Percentiles rank a stretch among this genome's conserved stretches.
Conservation (phyloP, 352 stramenopile genomes). For the Phytophthora europaea region DNA sequence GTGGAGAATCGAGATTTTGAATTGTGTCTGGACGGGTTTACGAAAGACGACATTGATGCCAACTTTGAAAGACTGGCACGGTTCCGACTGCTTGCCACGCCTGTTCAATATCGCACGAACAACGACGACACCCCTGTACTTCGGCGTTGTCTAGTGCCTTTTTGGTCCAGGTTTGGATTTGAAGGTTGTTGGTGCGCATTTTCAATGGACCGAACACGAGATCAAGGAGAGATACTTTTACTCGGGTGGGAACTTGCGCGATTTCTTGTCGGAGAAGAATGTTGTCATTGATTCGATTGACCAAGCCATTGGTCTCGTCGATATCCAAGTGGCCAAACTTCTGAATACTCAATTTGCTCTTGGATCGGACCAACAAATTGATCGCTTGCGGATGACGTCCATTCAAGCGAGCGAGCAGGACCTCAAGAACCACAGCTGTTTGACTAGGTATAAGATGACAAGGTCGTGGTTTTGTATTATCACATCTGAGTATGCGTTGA, state of each 20-base stretch:
- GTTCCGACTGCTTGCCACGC: not conserved
- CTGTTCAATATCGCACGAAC: not conserved
- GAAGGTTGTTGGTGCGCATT: not conserved
- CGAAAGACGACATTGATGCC: not conserved
- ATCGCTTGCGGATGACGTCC: not conserved
- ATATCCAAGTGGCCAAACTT: not conserved
- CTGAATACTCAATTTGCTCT: constrained; percentile 4
- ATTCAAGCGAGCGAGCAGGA: not conserved
- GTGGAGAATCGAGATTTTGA: not conserved
- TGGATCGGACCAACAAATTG: constrained; percentile 1
- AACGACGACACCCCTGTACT: not conserved
- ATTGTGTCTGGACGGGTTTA: not conserved
- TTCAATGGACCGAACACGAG: not conserved
- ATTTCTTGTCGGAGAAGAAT: constrained; percentile 25
- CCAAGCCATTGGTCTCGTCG: not conserved
- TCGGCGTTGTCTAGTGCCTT: not conserved
- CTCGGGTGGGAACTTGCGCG: constrained; percentile 29
- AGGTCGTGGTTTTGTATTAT: not conserved
- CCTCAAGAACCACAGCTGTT: not conserved
- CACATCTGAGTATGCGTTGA: not conserved
- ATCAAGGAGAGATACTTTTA: not conserved
- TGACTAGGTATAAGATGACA: not conserved
- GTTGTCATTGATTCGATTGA: constrained; percentile 18
- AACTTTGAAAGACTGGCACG: not conserved
- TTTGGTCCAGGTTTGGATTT: not conserved